Conservation (phyloP, 768 basidiomycete species). For the Termitomyces sp. region DNA sequence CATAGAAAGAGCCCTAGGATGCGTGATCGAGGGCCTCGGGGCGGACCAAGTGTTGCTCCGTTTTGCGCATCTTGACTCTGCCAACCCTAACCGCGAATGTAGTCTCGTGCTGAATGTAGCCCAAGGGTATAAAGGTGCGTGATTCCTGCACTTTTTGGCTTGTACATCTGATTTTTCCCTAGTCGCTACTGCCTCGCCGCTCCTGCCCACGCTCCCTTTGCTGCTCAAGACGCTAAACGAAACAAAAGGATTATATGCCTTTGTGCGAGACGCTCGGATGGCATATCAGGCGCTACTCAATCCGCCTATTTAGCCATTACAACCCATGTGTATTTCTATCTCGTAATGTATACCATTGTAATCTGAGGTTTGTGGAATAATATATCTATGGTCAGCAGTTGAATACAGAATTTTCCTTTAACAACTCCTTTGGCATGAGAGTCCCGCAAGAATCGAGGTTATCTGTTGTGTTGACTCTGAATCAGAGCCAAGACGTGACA, state of each 20-base stretch:
- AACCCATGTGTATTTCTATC: background rate
- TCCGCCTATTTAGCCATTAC: background rate
- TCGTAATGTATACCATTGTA: background rate
- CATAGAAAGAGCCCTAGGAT: slow-evolving; percentile 54
- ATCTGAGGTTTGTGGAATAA: background rate
- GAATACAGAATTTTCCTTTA: too few relatives aligned
- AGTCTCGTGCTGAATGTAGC: slow-evolving; percentile 71
- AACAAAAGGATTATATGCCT: slow-evolving; percentile 61
- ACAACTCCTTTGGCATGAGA: too few relatives aligned
- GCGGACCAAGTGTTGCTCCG: slow-evolving; percentile 67
- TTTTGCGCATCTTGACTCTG: slow-evolving; percentile 60
- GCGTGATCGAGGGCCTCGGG: slow-evolving; percentile 75
- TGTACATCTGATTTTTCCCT: slow-evolving; percentile 4
- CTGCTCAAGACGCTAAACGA: slow-evolving; percentile 69
- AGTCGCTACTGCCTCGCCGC: slow-evolving; percentile 82
- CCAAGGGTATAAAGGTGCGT: slow-evolving; percentile 58
- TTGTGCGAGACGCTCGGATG: slow-evolving; percentile 62
- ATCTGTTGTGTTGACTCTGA: too few relatives aligned
- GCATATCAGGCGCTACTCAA: slow-evolving; percentile 38
- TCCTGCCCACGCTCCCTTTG: slow-evolving; percentile 59
- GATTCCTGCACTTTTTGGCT: background rate
- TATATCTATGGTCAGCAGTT: too few relatives aligned
- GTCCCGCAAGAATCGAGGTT: too few relatives aligned
- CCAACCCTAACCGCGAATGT: slow-evolving; percentile 57
- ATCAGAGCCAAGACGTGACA: too few relatives aligned